Evolutionary conservation across 2,329 filamentous ascomycete genomes (phyloP), one percentile per base, ranked within the genome.

Genomic region (Penicillium decumbens): DNA sequence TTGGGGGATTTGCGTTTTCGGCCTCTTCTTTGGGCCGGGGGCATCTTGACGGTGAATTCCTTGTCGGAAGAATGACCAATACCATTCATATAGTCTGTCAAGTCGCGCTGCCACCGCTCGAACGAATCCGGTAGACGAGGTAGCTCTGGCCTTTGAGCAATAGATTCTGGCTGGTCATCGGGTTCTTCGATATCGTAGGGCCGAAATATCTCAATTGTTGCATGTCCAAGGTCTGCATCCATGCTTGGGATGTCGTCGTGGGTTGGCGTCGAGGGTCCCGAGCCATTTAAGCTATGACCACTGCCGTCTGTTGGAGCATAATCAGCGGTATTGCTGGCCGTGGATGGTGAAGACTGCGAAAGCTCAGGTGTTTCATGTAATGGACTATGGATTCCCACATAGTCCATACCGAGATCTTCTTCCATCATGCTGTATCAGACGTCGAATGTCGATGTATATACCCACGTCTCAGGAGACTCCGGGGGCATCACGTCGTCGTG

Each of bases 111-210:
- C 63, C 62, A 69, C 10, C 53, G 45, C 25, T 66, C 65, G 24
- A 65, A 56, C 15, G 37, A 43, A 28, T 64, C 59, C 24, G 56
- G 54, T 1, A 58, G 49, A 38, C 53, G 58, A n/a, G 51, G 58
- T 38, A 49, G 57, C 47, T 49, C 41, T 25, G 38, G 42, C n/a
- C 41, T 41, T 25, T 35, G 40, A 7, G 42, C 23, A 13, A 25
- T n/a, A 24, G 43, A 25, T 9, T 40, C 37, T 6, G 58, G 33
- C 2, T 67, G 62, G 29, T 68, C 65, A 13, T 64, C 63, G 6
- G 67, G 64, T 41, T 71, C 68, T 49, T 70, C 68, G n/a, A 71
- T 62, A 24, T 58, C 66, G 53, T 74, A 74, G 13, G 73, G 72
- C 18, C 56, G 62, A 18, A 74, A 56, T 3, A 69, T 59, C 47